Conservation (phyloP, 78 protist species). For the Dictyostelium capitatum region DNA sequence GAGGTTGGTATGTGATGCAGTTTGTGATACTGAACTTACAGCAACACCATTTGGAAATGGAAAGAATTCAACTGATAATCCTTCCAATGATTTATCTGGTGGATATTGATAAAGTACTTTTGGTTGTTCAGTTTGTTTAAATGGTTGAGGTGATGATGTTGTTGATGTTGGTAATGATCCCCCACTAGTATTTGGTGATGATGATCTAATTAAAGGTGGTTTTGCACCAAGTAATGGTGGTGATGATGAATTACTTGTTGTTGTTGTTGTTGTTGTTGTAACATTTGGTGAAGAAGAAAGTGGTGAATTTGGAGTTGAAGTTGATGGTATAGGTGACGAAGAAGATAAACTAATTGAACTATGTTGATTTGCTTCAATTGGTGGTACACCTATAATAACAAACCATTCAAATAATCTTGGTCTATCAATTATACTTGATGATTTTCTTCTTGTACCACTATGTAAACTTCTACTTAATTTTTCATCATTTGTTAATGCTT, state of each 20-base stretch:
- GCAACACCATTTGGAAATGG: constrained; percentile 69
- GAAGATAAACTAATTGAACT: background rate
- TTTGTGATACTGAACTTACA: constrained; percentile 23
- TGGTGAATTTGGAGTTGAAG: background rate
- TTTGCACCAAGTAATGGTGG: background rate
- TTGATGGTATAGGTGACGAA: background rate
- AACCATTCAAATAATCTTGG: constrained; percentile 61
- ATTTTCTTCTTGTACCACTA: constrained; percentile 18
- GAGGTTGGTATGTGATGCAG: constrained; percentile 66
- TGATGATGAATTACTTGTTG: background rate
- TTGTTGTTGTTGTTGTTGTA: background rate
- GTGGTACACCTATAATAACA: constrained; percentile 49
- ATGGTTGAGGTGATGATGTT: background rate
- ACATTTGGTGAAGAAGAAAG: background rate
- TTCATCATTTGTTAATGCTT: constrained; percentile 61
- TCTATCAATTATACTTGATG: constrained; percentile 15
- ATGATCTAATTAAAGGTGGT: constrained; percentile 21
- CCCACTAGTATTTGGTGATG: background rate
- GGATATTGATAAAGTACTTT: constrained; percentile 68
- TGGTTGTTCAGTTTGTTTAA: constrained; percentile 3
- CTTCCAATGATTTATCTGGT: constrained; percentile 54
- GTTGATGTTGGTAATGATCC: background rate
- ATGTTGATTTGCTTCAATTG: background rate
- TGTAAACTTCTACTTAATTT: constrained; percentile 11
- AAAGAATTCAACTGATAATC: constrained; percentile 31